Conservation (phyloP, 495 filamentous ascomycete species). For the Schizothecium vesticola region DNA sequence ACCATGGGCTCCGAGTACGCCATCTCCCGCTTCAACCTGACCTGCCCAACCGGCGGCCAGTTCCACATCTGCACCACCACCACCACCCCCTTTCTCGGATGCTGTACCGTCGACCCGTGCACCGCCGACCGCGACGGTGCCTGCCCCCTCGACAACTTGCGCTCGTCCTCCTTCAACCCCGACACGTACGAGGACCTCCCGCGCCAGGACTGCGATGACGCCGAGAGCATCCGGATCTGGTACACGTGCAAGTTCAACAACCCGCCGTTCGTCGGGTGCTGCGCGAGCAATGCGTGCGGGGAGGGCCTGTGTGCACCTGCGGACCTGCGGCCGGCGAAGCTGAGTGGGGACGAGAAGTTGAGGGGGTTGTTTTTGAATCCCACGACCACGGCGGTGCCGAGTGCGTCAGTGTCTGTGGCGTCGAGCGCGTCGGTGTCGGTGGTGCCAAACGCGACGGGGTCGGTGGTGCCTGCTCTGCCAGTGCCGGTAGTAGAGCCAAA, state of each 20-base stretch:
- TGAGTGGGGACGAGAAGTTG: not conserved
- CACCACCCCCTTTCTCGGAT: conserved; percentile 26
- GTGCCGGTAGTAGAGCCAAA: not conserved
- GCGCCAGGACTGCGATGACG: conserved; percentile 15
- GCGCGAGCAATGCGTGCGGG: conserved; percentile 23
- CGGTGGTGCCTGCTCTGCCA: not conserved
- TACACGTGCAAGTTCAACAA: conserved; percentile 23
- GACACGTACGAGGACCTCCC: conserved; percentile 15
- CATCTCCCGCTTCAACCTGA: conserved; percentile 3
- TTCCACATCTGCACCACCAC: conserved; percentile 26
- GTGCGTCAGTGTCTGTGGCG: not conserved
- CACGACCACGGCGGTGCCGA: not conserved
- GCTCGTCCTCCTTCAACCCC: conserved; percentile 16
- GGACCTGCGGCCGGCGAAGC: conserved; percentile 22
- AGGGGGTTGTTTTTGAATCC: not conserved
- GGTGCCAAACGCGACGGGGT: not conserved
- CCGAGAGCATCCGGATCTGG: conserved; percentile 11
- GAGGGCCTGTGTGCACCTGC: conserved; percentile 15
- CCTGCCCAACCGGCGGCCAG: conserved; percentile 23
- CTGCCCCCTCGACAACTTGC: conserved; percentile 20
- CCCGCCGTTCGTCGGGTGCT: conserved; percentile 33
- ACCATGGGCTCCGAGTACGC: not conserved
- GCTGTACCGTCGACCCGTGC: conserved; percentile 30
- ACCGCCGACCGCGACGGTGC: conserved; percentile 9
- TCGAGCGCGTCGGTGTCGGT: not conserved